Base-by-base conservation (phyloP, 202 grass and related monocot genomes). In the Musa balbisiana region DNA sequence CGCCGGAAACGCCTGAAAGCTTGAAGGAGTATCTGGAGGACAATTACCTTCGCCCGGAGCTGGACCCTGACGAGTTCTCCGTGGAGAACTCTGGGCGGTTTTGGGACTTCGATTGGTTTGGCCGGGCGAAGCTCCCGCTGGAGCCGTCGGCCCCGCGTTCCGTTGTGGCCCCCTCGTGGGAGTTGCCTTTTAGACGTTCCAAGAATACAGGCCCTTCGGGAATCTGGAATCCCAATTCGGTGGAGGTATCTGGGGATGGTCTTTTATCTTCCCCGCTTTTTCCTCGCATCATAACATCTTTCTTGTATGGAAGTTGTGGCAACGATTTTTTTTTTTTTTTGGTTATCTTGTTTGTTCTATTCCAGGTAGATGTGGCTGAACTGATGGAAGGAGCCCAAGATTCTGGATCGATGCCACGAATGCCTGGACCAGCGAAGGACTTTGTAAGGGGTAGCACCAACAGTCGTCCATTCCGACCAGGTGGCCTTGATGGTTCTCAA, bases 21-120 rank as follows among this genome's bases (percentile, higher is more conserved):
- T 20, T 93, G 55, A 87, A 78, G 78, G 88, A 91, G 75, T 89
- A 87, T 60, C 81, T 97, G 2, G 90, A 93, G 80, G 81, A 77
- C 14, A 89, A 87, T 71, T 97, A 97, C 79, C 90, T 97, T 67
- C 74, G 80, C 25, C 90, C 90, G 15, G 90, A 93, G 79, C 75
- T 97, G 51, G 72, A 93, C 56, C 73, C 82, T 56, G 81, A 87
- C 73, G 87, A 80, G 9, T 83, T 85, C 9, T 88, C 84, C 14
- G 76, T 85, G 67, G 80, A 80, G 17, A 73, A 74, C 0, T 81
- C 81, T 63, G 94, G 80, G 21, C 84, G 82, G 81, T 74, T 85
- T 60, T 93, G 94, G 93, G 86, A 91, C 25, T 75, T 86, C 25
- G 94, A 93, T 51, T 93, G 90, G 94, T 93, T 97, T 59, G 88